Base-by-base conservation (phyloP, 768 basidiomycete genomes). In the Boletus rubropictus region DNA sequence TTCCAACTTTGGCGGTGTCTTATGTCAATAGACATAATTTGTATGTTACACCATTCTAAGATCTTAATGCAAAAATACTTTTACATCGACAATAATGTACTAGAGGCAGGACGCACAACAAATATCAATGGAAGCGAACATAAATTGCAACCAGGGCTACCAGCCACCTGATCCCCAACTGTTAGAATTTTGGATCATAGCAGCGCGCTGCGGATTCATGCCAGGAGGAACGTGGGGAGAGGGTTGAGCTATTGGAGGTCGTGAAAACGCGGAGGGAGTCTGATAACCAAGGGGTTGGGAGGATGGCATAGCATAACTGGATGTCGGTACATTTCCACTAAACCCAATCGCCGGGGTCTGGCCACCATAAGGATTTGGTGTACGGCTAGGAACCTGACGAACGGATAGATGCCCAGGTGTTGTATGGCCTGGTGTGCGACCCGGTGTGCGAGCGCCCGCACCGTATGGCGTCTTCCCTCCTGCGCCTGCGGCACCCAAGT, bases 391-490 rank as follows among this genome's bases (percentile, higher is more conserved):
- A 25, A 66, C 58, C 54, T 86, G 84, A 44, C 86, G 86, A 37
- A 84, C 74, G 17, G 89, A 91, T 66, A 81, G 72, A 58, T 80
- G 84, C 1, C 88, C 87, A n/a, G 89, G 86, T 8, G 87, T 89
- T n/a, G 76, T 71, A 50, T 77, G 76, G n/a, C 80, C 87, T 11
- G 80, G 76, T 12, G 82, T 82, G 28, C 86, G 77, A 18, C 78
- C 88, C 42, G 88, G 88, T 1, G 88, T 90, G 28, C 87, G 80
- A n/a, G 71, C 68, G 37, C 84, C 85, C 24, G 81, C 80, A 46
- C 76, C 81, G 53, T 82, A 90, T 0, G 91, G 89, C 0, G 91
- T 93, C 62, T 84, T 89, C 8, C 84, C 84, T 37, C 84, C 82
- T 33, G 74, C 67, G 5, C 67, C 68, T 10, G 72, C 63, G 61